A percentile compares a stretch with the other conserved stretches of the same genome.
Conservation (phyloP, 805 yeast species). For the Metschnikowia colocasiae region DNA sequence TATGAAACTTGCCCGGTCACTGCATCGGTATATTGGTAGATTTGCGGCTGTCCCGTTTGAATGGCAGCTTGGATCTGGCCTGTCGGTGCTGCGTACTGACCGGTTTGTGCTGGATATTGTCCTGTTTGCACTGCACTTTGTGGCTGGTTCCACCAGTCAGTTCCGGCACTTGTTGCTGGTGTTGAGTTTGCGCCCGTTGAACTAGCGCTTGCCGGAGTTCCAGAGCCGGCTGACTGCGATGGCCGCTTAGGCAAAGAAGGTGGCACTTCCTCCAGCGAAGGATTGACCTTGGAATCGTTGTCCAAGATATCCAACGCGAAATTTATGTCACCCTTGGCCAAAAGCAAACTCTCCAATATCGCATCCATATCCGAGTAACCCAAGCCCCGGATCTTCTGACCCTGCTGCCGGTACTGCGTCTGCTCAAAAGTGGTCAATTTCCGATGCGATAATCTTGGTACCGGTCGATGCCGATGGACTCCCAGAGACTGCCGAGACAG, state of each 20-base stretch:
- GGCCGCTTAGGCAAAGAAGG: constrained; percentile 48
- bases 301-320: constrained; percentile 57
- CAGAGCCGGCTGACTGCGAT: constrained; percentile 4
- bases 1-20: constrained; percentile 63
- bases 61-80: constrained; percentile 12
- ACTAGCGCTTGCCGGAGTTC: constrained; percentile 7
- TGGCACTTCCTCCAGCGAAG: constrained; percentile 38
- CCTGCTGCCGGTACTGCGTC: constrained; percentile 47
- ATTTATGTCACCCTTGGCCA: constrained; percentile 57
- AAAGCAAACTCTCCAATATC: constrained; percentile 58
- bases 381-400: constrained; percentile 39
- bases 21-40: constrained; percentile 69
- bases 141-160: constrained; percentile 34
- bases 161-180: constrained; percentile 20
- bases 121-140: background rate
- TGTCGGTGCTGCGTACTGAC: background rate
- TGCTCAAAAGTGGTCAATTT: constrained; percentile 53
- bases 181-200: constrained; percentile 2
- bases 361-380: constrained; percentile 59
- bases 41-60: constrained; percentile 39
- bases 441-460: constrained; percentile 47
- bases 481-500: constrained; percentile 18
- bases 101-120: background rate
- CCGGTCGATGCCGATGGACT: constrained; percentile 6
- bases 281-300: constrained; percentile 34